These are phyloP conservation scores for Porogramme epimiltina DNA, from an alignment of 1,284 basidiomycete species.

Conservation along the genomic window DNA sequence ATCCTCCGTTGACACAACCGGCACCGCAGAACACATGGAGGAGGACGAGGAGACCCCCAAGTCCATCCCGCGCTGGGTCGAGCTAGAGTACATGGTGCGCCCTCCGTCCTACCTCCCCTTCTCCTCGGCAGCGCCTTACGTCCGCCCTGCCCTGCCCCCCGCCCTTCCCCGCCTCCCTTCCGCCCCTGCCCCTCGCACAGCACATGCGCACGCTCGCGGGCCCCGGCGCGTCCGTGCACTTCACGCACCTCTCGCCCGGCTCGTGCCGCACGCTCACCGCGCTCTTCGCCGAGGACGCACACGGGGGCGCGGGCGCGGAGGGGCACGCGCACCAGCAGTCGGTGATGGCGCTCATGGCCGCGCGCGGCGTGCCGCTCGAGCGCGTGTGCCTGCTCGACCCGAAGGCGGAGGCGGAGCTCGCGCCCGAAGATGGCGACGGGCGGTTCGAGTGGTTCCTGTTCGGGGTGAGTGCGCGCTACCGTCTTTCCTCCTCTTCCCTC, in stretches of 20 bases:
- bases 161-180: background rate
- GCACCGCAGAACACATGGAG: conserved; percentile 86
- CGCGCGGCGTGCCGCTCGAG: conserved; percentile 49
- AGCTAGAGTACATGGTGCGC: conserved; percentile 70
- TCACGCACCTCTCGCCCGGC: conserved; percentile 79
- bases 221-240: conserved; percentile 65
- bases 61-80: conserved; percentile 85
- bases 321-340: conserved; percentile 62
- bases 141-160: too few relatives aligned
- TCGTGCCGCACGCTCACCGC: conserved; percentile 63
- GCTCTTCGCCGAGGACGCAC: conserved; percentile 34
- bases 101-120: background rate
- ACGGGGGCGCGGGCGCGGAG: conserved; percentile 37
- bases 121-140: too few relatives aligned
- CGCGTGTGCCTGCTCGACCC: conserved; percentile 90
- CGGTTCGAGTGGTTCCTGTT: conserved; percentile 86
- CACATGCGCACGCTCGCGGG: conserved; percentile 87
- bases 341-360: conserved; percentile 67
- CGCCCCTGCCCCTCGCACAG: conserved; percentile 40
- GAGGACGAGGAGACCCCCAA: conserved; percentile 80
- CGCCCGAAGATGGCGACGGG: conserved; percentile 74
- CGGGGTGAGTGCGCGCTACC: conserved; percentile 53
- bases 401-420: conserved; percentile 68
- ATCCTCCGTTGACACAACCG: background rate
- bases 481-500: too few relatives aligned